A percentile compares a stretch with the other conserved stretches of the same genome.
Evolutionary conservation across 129 eudicot genomes (phyloP).

Genomic region (Flaveria sonorensis): DNA sequence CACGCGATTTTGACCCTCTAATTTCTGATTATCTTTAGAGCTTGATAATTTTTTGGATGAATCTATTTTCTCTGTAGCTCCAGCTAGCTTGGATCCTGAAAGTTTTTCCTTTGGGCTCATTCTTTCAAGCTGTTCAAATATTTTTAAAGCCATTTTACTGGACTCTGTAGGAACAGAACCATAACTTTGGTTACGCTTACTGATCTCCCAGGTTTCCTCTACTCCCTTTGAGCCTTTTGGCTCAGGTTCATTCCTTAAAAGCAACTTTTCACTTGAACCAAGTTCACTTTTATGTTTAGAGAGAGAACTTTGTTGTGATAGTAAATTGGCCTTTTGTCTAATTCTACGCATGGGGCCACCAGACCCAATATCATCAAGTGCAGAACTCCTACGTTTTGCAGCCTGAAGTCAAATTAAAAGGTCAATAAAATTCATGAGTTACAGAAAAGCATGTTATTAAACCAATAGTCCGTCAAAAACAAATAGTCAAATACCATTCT

Average conservation of each 20-base stretch:
- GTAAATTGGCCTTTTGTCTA: slow-evolving; percentile 73
- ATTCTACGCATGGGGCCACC: slow-evolving; percentile 84
- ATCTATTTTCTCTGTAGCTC: slow-evolving; percentile 35
- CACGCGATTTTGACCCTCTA: slow-evolving; percentile 22
- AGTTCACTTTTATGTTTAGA: slow-evolving; percentile 34
- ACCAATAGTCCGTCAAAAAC: background rate
- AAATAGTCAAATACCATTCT: slow-evolving; percentile 35
- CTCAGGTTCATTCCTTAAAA: slow-evolving; percentile 32
- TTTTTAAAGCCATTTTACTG: slow-evolving; percentile 66
- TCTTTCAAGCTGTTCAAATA: slow-evolving; percentile 80
- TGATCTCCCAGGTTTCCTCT: slow-evolving; percentile 41
- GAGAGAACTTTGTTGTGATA: slow-evolving; percentile 40
- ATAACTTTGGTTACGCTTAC: slow-evolving; percentile 42
- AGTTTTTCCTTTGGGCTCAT: slow-evolving; percentile 67
- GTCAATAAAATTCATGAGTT: background rate
- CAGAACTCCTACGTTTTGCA: slow-evolving; percentile 80
- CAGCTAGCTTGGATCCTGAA: slow-evolving; percentile 45
- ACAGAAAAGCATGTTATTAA: background rate
- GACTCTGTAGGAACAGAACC: slow-evolving; percentile 71
- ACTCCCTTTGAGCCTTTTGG: slow-evolving; percentile 30
- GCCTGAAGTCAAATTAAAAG: slow-evolving; percentile 44
- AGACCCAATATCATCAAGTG: slow-evolving; percentile 74
- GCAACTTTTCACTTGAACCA: slow-evolving; percentile 44
- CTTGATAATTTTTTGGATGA: slow-evolving; percentile 40
- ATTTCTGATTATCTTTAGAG: slow-evolving; percentile 35